Base-by-base conservation (phyloP, 2,329 filamentous ascomycete genomes). In the Botryosphaeria agaves region DNA sequence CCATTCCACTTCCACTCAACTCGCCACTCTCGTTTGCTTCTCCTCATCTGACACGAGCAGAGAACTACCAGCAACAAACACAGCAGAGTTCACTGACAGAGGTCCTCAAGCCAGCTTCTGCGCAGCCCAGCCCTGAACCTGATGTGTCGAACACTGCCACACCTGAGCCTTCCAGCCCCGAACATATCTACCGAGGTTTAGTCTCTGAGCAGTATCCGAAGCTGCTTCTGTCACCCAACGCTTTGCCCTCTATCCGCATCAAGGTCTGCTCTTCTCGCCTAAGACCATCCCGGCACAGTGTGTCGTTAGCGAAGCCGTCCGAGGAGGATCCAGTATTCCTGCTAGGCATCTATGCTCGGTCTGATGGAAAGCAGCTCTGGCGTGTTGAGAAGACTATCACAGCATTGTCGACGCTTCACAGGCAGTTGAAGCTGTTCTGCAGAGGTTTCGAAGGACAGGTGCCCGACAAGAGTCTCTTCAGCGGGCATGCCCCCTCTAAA, bases 321-420 rank as follows among this genome's bases (percentile, higher is more conserved):
- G 85, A 94, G 34, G 87, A 93, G 47, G 85, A 94, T 42, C 83
- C 85, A 0, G 87, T 95, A 1, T 94, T 95, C 45, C 93, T 84
- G 0, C 61, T 98, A 31, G 85, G 84, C 12, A 61, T 98, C 20
- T 77, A 83, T 43, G 79, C 79, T 7, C 74, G 85, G 32, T 76
- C 74, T 0, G 73, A 83, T 37, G 61, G 69, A 3, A 69, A 67
- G 32, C 87, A 95, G 49, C 62, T 98, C 7, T 95, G 89, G 87
- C 74, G 87, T 18, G 72, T 93, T 5, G 89, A 98, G 55, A 98
- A 98, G 53, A 83, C 92, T 36, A 79, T 81, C 3, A 60, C 69
- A 9, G 83, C 87, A 17, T 61, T 98, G 17, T 68, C 72, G n/a
- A 74, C 76, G 39, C 63, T 98, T 20, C 87, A 95, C 48, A 69